Conservation (phyloP, 2,329 filamentous ascomycete species). For the Remersonia thermophila region DNA sequence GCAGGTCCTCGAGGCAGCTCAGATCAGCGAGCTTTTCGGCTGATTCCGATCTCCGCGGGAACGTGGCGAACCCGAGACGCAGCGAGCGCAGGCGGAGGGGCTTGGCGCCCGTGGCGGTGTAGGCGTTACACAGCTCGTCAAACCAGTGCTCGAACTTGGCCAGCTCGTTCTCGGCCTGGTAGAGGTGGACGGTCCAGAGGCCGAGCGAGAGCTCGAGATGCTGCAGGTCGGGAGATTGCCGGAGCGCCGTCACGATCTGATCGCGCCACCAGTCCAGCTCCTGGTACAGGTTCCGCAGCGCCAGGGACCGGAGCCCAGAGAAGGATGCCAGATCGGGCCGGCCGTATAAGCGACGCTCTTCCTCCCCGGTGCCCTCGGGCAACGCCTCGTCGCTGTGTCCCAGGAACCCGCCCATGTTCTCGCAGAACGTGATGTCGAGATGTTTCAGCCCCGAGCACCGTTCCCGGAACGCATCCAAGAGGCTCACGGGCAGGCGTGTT, state of each 20-base stretch:
- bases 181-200: not conserved
- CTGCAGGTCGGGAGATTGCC: not conserved
- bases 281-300: slow-evolving; percentile 1
- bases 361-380: not conserved
- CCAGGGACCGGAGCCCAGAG: not conserved
- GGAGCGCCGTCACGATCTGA: not conserved
- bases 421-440: not conserved
- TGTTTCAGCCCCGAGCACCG: not conserved
- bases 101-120: not conserved
- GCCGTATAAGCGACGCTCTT: not conserved
- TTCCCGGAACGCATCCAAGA: not conserved
- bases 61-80: not conserved
- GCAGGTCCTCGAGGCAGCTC: not conserved
- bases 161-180: not conserved
- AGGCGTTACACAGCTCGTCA: not conserved
- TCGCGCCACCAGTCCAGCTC: slow-evolving; percentile 1
- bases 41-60: not conserved
- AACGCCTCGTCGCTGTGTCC: not conserved
- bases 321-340: not conserved
- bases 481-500: not conserved
- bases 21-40: not conserved
- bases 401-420: not conserved
- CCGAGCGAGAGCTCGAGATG: not conserved
- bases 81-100: not conserved
- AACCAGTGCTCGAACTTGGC: not conserved